Percentiles rank a stretch among this genome's conserved stretches.
phyloP scores from a whole-genome alignment of 352 stramenopile species.

The Blastocystis sp. region DNA sequence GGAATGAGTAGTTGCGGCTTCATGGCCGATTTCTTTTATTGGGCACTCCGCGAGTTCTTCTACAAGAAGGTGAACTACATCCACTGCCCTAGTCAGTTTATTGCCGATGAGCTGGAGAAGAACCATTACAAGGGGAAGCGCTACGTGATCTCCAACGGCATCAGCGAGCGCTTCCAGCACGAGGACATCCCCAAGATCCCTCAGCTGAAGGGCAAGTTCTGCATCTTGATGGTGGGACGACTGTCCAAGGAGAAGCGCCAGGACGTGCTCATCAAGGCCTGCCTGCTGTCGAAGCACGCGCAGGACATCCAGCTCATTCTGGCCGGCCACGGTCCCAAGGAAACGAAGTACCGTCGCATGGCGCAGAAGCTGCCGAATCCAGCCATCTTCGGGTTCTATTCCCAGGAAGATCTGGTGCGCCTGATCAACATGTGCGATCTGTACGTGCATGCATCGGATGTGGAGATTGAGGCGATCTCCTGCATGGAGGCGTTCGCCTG shows the following conservation, averaged over 20 bases:
- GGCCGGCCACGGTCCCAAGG: conserved; percentile 62
- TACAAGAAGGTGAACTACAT: conserved; percentile 60
- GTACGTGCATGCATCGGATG: conserved; percentile 68
- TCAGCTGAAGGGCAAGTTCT: conserved; percentile 67
- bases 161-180: conserved; percentile 16
- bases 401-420: conserved; percentile 50
- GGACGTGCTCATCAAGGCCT: conserved; percentile 67
- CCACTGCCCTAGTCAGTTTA: conserved; percentile 68
- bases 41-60: conserved; percentile 39
- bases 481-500: conserved; percentile 62
- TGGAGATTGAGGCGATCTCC: conserved; percentile 67
- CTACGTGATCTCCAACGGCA: conserved; percentile 66
- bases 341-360: conserved; percentile 51
- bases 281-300: conserved; percentile 29
- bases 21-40: conserved; percentile 49
- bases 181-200: conserved; percentile 15
- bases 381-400: conserved; percentile 67
- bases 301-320: conserved; percentile 62
- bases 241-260: conserved; percentile 69
- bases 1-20: conserved; percentile 55
- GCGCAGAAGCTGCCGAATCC: conserved; percentile 34
- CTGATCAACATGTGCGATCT: conserved; percentile 67
- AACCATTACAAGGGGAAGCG: conserved; percentile 55
- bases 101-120: conserved; percentile 47
- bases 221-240: conserved; percentile 66